Evolutionary conservation across 305 asterid species (phyloP), one percentile per base, ranked within the genome.

Genomic region (Fraxinus nigra): DNA sequence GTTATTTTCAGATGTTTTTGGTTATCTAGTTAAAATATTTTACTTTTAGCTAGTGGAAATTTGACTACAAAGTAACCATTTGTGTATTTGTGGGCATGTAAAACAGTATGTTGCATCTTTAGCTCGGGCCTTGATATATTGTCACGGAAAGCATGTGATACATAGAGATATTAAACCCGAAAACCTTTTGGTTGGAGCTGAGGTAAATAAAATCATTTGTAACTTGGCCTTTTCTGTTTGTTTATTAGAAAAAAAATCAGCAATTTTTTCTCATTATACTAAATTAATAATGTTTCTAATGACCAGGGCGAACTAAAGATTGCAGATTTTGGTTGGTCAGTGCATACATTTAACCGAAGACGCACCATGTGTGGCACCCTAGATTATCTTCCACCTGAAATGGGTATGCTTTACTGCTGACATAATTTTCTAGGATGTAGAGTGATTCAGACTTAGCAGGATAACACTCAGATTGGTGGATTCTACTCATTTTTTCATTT

Each of bases 261-360:
- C 73, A 78, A 81, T 63, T 56, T 51, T 51, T 80, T 80, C 69
- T 91, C 24, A 82, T 84, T 56, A 34, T 38, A 16, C 20, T 46
- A 46, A 46, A 11, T 46, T 40, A 40, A 40, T 48, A 37, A 54
- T 38, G 54, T 77, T 85, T 79, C 77, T 78, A 65, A 78, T 81
- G 81, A 69, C 65, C 88, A 94, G 99, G 99, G 99, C 43, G 98
- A 94, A 80, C 91, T 96, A 24, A 96, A 96, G 87, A 94, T 96
- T 59, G 98, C 98, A 40, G 98, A 94, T 83, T 96, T 96, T 85
- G 99, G 99, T 40, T 96, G 99, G 98, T 96, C 98, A 0, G 99
- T 96, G 59, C 99, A 96, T 84, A 94, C 98, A n/a, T 94, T 94
- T 85, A 93, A 89, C 80, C 97, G 98, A 76, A 89, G 99, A 81